These are phyloP conservation scores for Cucurbita moschata DNA, from an alignment of 306 rosid genomes.

Conservation along the genomic window DNA sequence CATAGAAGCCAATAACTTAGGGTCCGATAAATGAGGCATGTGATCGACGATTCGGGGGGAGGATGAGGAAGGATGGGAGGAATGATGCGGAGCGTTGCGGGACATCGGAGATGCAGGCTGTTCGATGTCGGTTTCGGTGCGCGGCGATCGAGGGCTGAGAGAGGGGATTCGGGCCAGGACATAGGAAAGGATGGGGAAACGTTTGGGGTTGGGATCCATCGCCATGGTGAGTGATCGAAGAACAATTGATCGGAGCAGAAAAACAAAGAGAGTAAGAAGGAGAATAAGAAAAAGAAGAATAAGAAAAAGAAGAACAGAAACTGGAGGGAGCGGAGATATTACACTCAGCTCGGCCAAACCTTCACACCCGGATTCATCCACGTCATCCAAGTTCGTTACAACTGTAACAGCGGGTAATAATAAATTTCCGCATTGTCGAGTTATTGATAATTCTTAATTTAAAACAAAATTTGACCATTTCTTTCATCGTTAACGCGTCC, in stretches of 20 bases:
- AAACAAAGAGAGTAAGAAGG: background rate
- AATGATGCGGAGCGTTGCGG: background rate
- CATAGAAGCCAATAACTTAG: constrained; percentile 55
- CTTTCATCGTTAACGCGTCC: background rate
- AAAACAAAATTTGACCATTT: background rate
- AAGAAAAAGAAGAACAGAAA: background rate
- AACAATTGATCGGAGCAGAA: background rate
- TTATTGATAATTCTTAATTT: background rate
- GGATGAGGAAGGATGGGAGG: constrained; percentile 20
- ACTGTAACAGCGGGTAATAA: background rate
- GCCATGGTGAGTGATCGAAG: background rate
- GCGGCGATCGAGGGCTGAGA: constrained; percentile 10
- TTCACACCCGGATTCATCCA: background rate
- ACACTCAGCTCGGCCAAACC: background rate
- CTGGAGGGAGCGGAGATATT: background rate
- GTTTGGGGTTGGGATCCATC: constrained; percentile 83
- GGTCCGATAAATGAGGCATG: constrained; percentile 58
- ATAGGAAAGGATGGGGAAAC: constrained; percentile 63
- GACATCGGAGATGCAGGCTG: constrained; percentile 16
- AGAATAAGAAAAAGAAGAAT: background rate
- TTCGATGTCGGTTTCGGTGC: constrained; percentile 29
- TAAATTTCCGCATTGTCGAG: background rate
- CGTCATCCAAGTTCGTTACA: background rate
- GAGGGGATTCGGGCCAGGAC: constrained; percentile 64
- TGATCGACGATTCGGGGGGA: constrained; percentile 19